phyloP scores from a whole-genome alignment of 495 filamentous ascomycete species.

The Pyronema domesticum region DNA sequence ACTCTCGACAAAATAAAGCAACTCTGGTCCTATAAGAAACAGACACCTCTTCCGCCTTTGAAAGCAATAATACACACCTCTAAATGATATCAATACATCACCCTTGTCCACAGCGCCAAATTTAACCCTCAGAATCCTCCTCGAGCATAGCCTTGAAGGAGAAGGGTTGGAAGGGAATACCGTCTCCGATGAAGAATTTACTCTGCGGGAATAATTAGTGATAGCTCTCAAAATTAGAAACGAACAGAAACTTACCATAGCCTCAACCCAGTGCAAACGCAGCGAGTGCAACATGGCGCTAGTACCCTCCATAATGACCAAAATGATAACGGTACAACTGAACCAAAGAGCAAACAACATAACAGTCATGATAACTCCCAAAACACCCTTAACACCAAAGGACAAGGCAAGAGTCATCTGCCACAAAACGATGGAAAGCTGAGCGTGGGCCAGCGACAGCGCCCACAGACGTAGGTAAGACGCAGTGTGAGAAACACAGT shows the following conservation, averaged over 20 bases:
- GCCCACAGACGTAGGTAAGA: slow-evolving; percentile 99
- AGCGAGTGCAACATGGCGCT: slow-evolving; percentile 86
- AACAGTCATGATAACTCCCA: slow-evolving; percentile 64
- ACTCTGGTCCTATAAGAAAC: too few species aligned
- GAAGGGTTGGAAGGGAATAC: slow-evolving; percentile 80
- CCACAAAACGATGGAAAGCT: slow-evolving; percentile 93
- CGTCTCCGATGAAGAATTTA: slow-evolving; percentile 95
- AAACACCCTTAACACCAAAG: slow-evolving; percentile 44
- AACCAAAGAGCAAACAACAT: slow-evolving; percentile 77
- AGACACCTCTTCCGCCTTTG: too few species aligned
- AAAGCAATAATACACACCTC: too few species aligned
- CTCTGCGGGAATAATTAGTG: slow-evolving; percentile 10
- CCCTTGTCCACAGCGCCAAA: too few species aligned
- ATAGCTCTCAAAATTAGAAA: background rate
- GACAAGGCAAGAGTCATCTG: slow-evolving; percentile 74
- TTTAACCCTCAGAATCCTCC: slow-evolving; percentile 36
- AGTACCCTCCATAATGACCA: slow-evolving; percentile 64
- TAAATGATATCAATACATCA: background rate
- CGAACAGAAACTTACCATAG: slow-evolving; percentile 41
- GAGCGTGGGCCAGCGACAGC: slow-evolving; percentile 89
- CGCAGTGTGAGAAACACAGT: slow-evolving; percentile 96
- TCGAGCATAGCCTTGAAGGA: slow-evolving; percentile 76
- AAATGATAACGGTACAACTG: slow-evolving; percentile 39
- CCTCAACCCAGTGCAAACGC: slow-evolving; percentile 95
- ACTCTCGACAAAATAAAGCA: too few species aligned